These are phyloP conservation scores for Elsinoe australis DNA, from an alignment of 2,329 filamentous ascomycete species.

Conservation along the genomic window DNA sequence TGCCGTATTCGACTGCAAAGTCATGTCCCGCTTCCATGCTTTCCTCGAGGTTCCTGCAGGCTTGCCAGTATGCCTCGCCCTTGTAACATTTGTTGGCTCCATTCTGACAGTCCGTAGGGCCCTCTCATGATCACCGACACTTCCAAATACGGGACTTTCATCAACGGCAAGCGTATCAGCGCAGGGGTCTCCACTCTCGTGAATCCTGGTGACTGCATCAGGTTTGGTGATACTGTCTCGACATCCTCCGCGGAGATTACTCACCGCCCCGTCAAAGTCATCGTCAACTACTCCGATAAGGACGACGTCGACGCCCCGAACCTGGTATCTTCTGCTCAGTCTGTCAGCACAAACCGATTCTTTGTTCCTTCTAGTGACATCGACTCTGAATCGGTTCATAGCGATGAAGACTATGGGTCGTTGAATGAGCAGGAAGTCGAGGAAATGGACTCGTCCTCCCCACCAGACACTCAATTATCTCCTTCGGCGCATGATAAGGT, in stretches of 20 bases:
- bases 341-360: no score
- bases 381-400: slow-evolving; percentile 4
- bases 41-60: slow-evolving; percentile 22
- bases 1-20: slow-evolving; percentile 32
- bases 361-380: neutral
- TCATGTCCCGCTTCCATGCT: slow-evolving; percentile 32
- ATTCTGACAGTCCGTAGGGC: slow-evolving; percentile 16
- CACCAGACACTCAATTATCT: neutral
- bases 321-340: neutral
- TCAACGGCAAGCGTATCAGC: slow-evolving; percentile 28
- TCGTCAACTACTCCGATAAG: neutral
- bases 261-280: slow-evolving; percentile 1
- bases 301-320: neutral
- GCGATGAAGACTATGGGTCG: slow-evolving; percentile 4
- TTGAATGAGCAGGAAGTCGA: slow-evolving; percentile 3
- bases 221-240: slow-evolving; percentile 27
- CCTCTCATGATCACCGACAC: slow-evolving; percentile 28
- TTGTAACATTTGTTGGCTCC: neutral
- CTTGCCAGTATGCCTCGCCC: slow-evolving; percentile 7
- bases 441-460: slow-evolving; percentile 1
- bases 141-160: slow-evolving; percentile 31
- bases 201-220: slow-evolving; percentile 26
- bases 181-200: slow-evolving; percentile 21
- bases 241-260: neutral
- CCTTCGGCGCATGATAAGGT: no score